These are phyloP conservation scores for Venturia aucupariae DNA, from an alignment of 2,329 filamentous ascomycete genomes.

Conservation along the genomic window DNA sequence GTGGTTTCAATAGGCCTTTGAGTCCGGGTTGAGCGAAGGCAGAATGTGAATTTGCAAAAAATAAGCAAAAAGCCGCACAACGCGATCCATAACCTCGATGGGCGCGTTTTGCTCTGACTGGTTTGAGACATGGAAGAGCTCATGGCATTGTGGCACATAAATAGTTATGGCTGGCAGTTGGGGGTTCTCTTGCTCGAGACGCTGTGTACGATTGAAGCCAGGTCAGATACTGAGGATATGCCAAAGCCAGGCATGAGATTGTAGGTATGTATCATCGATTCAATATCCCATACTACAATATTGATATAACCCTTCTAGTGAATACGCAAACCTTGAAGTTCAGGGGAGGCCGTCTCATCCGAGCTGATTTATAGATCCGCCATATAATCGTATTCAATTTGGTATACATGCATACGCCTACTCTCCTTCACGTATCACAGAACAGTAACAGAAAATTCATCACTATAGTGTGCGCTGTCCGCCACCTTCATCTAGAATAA, in stretches of 20 bases:
- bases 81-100: background rate
- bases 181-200: no score
- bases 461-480: no score
- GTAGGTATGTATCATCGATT: background rate
- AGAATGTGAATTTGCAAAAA: background rate
- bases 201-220: no score
- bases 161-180: background rate
- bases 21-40: conserved; percentile 31
- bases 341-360: background rate
- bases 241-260: background rate
- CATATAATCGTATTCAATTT: no score
- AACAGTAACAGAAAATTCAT: no score
- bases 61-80: background rate
- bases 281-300: background rate
- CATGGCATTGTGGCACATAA: background rate
- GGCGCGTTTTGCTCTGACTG: background rate
- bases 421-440: no score
- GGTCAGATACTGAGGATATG: no score
- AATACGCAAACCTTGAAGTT: background rate
- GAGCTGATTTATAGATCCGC: background rate
- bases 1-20: conserved; percentile 72
- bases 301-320: background rate
- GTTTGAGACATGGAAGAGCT: background rate
- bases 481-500: no score
- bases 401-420: no score